Evolutionary conservation across 441 rosid species (phyloP).

Genomic region (Pelargonium citronellum): DNA sequence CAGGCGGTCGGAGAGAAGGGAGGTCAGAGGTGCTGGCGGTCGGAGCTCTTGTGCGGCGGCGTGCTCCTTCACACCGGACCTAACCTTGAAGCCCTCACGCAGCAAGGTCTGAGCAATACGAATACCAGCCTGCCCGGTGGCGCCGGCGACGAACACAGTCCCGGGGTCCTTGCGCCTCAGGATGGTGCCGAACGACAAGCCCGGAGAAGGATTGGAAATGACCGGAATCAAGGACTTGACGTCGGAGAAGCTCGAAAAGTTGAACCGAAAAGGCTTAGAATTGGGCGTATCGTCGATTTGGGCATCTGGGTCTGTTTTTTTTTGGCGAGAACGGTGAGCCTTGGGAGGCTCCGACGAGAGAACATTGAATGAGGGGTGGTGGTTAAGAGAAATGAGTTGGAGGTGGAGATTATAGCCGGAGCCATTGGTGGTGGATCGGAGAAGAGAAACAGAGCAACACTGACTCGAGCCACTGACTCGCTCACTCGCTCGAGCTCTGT

Average conservation of each 20-base stretch:
- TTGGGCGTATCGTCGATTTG: conserved; percentile 27
- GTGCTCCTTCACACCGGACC: conserved; percentile 89
- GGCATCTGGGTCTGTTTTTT: conserved; percentile 38
- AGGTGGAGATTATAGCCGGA: conserved; percentile 46
- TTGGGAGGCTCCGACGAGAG: conserved; percentile 31
- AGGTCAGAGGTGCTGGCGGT: no score
- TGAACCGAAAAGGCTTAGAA: conserved; percentile 54
- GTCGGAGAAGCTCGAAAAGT: conserved; percentile 53
- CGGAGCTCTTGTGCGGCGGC: conserved; percentile 74
- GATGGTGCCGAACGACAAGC: conserved; percentile 47
- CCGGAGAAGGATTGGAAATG: conserved; percentile 39
- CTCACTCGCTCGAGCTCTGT: conserved; percentile 13
- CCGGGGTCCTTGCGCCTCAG: conserved; percentile 62
- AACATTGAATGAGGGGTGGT: conserved; percentile 38
- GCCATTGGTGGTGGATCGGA: conserved; percentile 33
- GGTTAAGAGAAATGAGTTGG: conserved; percentile 54
- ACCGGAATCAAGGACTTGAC: conserved; percentile 60
- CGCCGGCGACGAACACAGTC: conserved; percentile 88
- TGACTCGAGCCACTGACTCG: conserved; percentile 17
- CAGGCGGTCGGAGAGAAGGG: no score
- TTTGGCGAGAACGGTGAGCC: conserved; percentile 46
- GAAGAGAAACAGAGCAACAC: not conserved
- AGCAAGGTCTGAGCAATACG: conserved; percentile 66
- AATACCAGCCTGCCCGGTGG: conserved; percentile 84
- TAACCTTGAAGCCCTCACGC: conserved; percentile 70